Percentiles rank a stretch among this genome's conserved stretches.
Conservation (phyloP, 1,139 yeast species). For the Petasospora fabianii region DNA sequence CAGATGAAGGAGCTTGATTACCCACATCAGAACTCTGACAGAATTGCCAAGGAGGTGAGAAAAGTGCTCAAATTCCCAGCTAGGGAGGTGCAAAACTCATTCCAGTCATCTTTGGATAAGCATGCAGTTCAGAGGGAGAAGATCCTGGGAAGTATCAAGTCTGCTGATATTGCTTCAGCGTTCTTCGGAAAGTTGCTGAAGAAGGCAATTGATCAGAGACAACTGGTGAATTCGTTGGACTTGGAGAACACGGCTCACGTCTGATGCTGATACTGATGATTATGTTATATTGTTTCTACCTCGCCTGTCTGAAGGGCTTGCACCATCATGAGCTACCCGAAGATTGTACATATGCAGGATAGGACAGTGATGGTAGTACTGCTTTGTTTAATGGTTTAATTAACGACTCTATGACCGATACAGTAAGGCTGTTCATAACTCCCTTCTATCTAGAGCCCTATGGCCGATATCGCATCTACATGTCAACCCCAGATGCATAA, state of each 20-base stretch:
- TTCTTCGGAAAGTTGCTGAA: constrained; percentile 57
- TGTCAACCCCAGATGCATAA: too few relatives aligned
- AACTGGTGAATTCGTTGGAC: constrained; percentile 46
- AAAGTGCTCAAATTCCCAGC: constrained; percentile 79
- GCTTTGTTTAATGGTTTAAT: too few relatives aligned
- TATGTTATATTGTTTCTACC: not conserved
- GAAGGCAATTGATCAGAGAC: constrained; percentile 45
- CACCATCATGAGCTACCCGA: too few relatives aligned
- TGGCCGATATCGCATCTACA: too few relatives aligned
- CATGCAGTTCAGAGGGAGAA: constrained; percentile 58
- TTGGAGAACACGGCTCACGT: constrained; percentile 41
- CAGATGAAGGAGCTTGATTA: constrained; percentile 70
- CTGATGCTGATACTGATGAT: not conserved
- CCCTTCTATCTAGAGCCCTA: too few relatives aligned
- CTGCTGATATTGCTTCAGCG: constrained; percentile 53
- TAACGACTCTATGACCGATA: too few relatives aligned
- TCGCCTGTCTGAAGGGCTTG: too few relatives aligned
- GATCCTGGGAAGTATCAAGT: constrained; percentile 48
- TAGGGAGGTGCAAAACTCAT: constrained; percentile 74
- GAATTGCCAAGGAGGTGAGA: constrained; percentile 80
- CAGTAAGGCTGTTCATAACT: too few relatives aligned
- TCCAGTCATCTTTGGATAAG: constrained; percentile 68
- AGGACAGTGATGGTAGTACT: too few relatives aligned
- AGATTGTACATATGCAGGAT: too few relatives aligned
- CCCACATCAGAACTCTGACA: constrained; percentile 68